phyloP scores from a whole-genome alignment of 305 asterid genomes.

The Solanum hybrid region DNA sequence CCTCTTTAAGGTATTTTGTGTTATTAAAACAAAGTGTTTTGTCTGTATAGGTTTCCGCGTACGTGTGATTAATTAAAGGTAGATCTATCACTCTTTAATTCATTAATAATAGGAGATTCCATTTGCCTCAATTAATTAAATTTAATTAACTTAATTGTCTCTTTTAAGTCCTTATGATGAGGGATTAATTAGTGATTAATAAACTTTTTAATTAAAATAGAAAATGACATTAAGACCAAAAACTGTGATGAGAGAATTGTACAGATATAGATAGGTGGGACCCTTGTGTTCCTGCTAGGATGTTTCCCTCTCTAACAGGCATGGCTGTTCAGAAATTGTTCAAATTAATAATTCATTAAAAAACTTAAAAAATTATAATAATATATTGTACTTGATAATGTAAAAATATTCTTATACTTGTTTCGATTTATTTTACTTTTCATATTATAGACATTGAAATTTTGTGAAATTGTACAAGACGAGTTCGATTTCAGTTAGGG shows the following conservation, averaged over 20 bases:
- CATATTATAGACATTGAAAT: neutral
- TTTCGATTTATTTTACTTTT: neutral
- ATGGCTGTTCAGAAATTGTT: slow-evolving; percentile 3
- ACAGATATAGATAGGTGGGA: neutral
- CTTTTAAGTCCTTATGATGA: slow-evolving; percentile 28
- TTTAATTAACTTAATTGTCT: slow-evolving; percentile 19
- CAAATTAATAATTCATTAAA: neutral
- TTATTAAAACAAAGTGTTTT: slow-evolving; percentile 28
- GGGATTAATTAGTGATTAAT: slow-evolving; percentile 17
- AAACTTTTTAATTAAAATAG: neutral
- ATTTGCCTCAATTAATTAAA: slow-evolving; percentile 28
- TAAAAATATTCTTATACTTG: neutral
- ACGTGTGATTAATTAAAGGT: slow-evolving; percentile 61
- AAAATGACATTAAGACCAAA: neutral
- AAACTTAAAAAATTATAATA: neutral
- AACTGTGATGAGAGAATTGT: neutral
- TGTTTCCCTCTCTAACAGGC: slow-evolving; percentile 4
- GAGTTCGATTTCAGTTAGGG: neutral
- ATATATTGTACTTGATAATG: neutral
- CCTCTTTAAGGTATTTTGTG: neutral
- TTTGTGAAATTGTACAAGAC: neutral
- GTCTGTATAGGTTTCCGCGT: slow-evolving; percentile 60
- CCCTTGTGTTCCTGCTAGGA: slow-evolving; percentile 5
- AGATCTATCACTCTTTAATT: slow-evolving; percentile 37
- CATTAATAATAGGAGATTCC: slow-evolving; percentile 39